These are phyloP conservation scores for Annulohypoxylon bovei DNA, from an alignment of 495 filamentous ascomycete species.

Conservation along the genomic window DNA sequence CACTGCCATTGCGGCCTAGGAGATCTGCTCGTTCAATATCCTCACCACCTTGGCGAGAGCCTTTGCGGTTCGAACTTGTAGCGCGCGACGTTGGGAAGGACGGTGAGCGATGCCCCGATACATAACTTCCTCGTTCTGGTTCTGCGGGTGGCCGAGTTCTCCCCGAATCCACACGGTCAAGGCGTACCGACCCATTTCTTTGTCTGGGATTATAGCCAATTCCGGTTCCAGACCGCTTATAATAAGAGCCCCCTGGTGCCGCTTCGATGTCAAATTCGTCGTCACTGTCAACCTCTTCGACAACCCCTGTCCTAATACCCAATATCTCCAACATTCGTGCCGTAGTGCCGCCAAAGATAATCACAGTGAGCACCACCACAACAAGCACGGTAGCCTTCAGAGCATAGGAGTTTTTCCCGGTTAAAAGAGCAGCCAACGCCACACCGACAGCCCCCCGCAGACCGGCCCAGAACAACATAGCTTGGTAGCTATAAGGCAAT, in stretches of 20 bases:
- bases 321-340: conserved; percentile 98
- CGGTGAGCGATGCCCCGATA: conserved; percentile 63
- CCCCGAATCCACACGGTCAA: conserved; percentile 41
- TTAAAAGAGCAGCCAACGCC: conserved; percentile 89
- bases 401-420: conserved; percentile 77
- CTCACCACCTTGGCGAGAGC: conserved; percentile 45
- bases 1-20: conserved; percentile 65
- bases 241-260: conserved; percentile 74
- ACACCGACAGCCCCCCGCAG: conserved; percentile 96
- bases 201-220: conserved; percentile 79
- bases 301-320: conserved; percentile 91
- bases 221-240: conserved; percentile 74
- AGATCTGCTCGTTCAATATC: conserved; percentile 73
- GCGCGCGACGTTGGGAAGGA: conserved; percentile 50
- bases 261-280: conserved; percentile 99
- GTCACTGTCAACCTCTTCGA: conserved; percentile 95
- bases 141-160: conserved; percentile 49
- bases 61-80: conserved; percentile 62
- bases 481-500: conserved; percentile 90
- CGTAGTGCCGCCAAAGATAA: conserved; percentile 97
- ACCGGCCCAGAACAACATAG: conserved; percentile 98
- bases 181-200: conserved; percentile 48
- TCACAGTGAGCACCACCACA: conserved; percentile 96
- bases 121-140: conserved; percentile 59
- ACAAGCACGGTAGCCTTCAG: conserved; percentile 93